Base-by-base conservation (phyloP, 345 rosid genomes). In the Pistacia integerrima region DNA sequence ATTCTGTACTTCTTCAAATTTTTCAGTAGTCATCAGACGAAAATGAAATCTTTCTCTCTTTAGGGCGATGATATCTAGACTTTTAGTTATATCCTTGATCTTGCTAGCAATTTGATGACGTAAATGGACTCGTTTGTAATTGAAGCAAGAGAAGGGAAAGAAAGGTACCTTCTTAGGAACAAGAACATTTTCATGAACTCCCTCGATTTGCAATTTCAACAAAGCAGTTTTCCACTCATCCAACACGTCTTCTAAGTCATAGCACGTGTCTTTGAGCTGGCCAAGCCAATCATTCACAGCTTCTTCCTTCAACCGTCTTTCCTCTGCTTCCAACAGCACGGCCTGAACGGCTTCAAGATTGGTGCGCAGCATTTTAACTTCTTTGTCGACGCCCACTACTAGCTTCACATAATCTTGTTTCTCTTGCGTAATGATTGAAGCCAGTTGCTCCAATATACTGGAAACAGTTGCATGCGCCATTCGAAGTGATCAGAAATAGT, bases 171-270 rank as follows among this genome's bases (percentile, higher is more conserved):
- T n/a, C 10, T 38, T n/a, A 16, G 14, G 44, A 9, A 2, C 14
- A 52, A 0, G 14, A 30, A 41, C 46, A 52, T n/a, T 66, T 1
- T 20, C 54, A 30, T 30, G 33, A 41, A 10, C 36, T 48, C 57
- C 5, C 35, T 69, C 22, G 12, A 52, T 28, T 6, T 12, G 41
- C 73, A 52, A 9, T 54, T 30, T 16, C 60, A 25, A 6, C 18
- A 41, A 7, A 38, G 51, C 17, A 20, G 55, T 67, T 2, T 35
- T 64, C 48, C 67, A 64, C 48, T 64, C 22, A 64, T 64, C 67
- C 48, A 64, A 36, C 30, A 64, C 22, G 8, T 70, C 71, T 4
- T 70, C 71, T 3, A 77, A 17, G 35, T 77, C 75, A 17, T 70
- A 77, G 18, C 25, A 18, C 4, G 64, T 20, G 3, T 52, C 58